Evolutionary conservation across 2,329 filamentous ascomycete species (phyloP).

Genomic region (Helicocarpus griseus): DNA sequence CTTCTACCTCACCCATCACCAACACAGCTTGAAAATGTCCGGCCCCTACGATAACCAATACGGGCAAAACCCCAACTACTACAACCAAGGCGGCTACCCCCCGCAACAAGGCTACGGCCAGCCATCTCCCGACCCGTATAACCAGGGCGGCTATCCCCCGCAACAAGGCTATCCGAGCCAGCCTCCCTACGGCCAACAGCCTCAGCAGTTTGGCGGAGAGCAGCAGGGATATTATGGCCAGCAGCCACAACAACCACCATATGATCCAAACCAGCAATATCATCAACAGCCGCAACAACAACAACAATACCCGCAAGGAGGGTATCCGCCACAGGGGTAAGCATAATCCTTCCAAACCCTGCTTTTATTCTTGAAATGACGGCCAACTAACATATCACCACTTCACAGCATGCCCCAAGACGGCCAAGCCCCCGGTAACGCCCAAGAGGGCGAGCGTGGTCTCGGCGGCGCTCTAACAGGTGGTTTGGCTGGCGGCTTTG

Average conservation of each 20-base stretch:
- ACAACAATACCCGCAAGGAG: slow-evolving; percentile 7
- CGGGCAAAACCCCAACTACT: slow-evolving; percentile 9
- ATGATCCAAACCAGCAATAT: no score
- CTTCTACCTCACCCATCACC: not conserved
- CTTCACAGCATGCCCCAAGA: slow-evolving; percentile 7
- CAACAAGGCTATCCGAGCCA: slow-evolving; percentile 13
- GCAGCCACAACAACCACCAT: slow-evolving; percentile 3
- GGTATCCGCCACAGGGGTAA: slow-evolving; percentile 10
- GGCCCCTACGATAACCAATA: slow-evolving; percentile 12
- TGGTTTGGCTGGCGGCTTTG: slow-evolving; percentile 37
- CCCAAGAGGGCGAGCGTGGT: slow-evolving; percentile 38
- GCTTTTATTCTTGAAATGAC: not conserved
- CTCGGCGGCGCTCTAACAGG: slow-evolving; percentile 38
- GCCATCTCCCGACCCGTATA: slow-evolving; percentile 13
- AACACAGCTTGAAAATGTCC: slow-evolving; percentile 9
- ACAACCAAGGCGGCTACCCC: slow-evolving; percentile 20
- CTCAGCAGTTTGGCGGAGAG: slow-evolving; percentile 9
- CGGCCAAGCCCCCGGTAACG: slow-evolving; percentile 26
- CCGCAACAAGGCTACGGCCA: slow-evolving; percentile 22
- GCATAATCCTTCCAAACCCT: not conserved
- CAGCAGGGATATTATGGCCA: slow-evolving; percentile 2
- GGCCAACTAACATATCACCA: not conserved
- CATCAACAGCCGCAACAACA: slow-evolving; percentile 4
- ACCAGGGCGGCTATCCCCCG: slow-evolving; percentile 14
- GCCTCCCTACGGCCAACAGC: slow-evolving; percentile 13